Evolutionary conservation across 352 stramenopile genomes (phyloP), one percentile per base, ranked within the genome.

Genomic region (Pilasporangium apinafurcum): DNA sequence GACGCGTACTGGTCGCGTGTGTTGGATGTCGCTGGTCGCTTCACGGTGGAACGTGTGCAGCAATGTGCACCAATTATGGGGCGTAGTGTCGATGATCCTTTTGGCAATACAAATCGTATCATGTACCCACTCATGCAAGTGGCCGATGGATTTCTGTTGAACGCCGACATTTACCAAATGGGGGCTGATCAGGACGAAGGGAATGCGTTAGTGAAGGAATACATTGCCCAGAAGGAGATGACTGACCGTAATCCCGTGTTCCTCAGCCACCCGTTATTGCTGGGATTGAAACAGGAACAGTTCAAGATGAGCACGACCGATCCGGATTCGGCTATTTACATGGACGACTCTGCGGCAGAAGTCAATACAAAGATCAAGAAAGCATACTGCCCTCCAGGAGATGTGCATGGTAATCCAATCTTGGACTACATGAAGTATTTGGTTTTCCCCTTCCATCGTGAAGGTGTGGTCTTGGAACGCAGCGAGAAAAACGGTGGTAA

Each of bases 301-400:
- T 88, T 96, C 61, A 99, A 99, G 81, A 99, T 99, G 97, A 97
- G 75, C 59, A 99, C 98, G 67, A 97, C 87, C 37, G 95, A 99
- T 84, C 90, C 96, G 10, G 95, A 98, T 70, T 97, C 81, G 34
- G 88, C 89, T 24, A 97, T 99, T 52, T 99, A 99, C 66, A 96
- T 99, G 75, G 96, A 99, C 60, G 95, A 98, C 73, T 86, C 84
- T 13, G 67, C 65, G 13, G 87, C 91, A 5, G 92, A 98, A 55
- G 86, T 98, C 39, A 97, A 97, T 64, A 83, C 78, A 45, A 99
- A 99, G 71, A 96, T 99, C 61, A 99, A 99, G 67, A 99, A 98
- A 66, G 95, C 96, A 8, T 99, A 97, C 63, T 99, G 97, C 49
- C 95, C 88, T 18, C 85, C 82, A 1, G 83, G 81, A 16, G 74